Evolutionary conservation across 352 stramenopile genomes (phyloP), one percentile per base, ranked within the genome.

Genomic region (Lagenidium sp.): DNA sequence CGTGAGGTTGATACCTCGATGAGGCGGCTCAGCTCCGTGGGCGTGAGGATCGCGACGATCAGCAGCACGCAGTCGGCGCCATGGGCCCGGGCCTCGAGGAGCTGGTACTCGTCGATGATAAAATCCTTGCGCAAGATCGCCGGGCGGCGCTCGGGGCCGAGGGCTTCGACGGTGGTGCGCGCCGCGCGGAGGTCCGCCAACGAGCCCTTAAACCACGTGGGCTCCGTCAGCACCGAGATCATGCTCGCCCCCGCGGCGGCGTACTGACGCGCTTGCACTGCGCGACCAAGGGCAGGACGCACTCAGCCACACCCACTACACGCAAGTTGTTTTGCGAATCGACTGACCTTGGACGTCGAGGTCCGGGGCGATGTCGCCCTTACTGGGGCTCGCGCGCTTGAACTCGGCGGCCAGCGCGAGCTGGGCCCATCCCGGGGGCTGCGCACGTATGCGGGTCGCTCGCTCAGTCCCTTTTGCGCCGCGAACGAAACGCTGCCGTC

Each of bases 351-450:
- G 57, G 39, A 90, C 65, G 20, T 75, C 58, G 38, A 91, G 57
- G 45, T 74, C 60, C 34, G 74, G 62, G 19, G 81, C 82, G 59
- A 99, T 99, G 60, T 97, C 76, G 15, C 96, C 96, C 63, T 99
- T 99, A 62, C 82, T 97, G 11, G 96, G 96, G 32, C 82, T 97
- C 7, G 95, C 95, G 21, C 96, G 84, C 70, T 99, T 99, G 70
- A 99, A 99, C 73, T 99, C 96, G 12, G 96, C 95, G 1, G 96
- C 96, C 16, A 99, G 73, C 20, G 92, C 86, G 54, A 99, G 82
- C 30, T 76, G 50, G 21, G 63, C 68, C 59, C 72, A 86, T 8
- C 73, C 69, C 22, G 63, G 48, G 16, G 65, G 69, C 75, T 87
- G 51, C 22, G 23, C 32, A 13, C 8, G 39, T 19, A 54, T 18